Evolutionary conservation across 768 basidiomycete genomes (phyloP).

Genomic region (Cystobasidium ongulense): DNA sequence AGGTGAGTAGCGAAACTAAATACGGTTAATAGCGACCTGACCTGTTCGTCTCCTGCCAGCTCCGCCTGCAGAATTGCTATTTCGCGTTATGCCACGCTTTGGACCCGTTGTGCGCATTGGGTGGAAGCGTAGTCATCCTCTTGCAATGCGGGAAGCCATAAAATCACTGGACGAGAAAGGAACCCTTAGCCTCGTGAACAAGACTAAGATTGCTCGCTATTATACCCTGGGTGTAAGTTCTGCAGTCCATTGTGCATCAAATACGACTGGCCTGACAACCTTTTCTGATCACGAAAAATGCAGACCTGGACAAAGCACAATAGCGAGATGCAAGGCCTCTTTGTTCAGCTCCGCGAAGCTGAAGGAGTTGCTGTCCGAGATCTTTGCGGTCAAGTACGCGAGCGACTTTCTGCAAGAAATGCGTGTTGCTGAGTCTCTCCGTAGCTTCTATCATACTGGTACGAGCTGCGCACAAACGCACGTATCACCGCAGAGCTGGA

Average conservation of each 20-base stretch:
- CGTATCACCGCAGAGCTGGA: slow-evolving; percentile 22
- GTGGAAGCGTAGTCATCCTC: not conserved
- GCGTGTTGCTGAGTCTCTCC: not conserved
- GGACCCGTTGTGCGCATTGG: slow-evolving; percentile 11
- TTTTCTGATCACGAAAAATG: no score
- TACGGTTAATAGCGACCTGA: not conserved
- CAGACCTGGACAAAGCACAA: slow-evolving; percentile 27
- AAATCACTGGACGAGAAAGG: slow-evolving; percentile 15
- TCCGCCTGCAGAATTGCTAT: not conserved
- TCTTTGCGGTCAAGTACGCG: slow-evolving; percentile 11
- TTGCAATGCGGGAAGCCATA: slow-evolving; percentile 3
- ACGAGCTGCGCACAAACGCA: slow-evolving; percentile 4
- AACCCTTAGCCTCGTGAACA: not conserved
- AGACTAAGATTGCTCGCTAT: not conserved
- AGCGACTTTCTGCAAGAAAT: not conserved
- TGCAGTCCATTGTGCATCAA: no score
- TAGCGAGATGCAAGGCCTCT: slow-evolving; percentile 25
- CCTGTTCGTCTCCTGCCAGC: not conserved
- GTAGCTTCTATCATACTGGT: slow-evolving; percentile 12
- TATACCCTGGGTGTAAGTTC: not conserved
- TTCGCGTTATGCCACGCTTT: slow-evolving; percentile 17
- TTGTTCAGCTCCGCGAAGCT: slow-evolving; percentile 21
- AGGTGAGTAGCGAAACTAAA: not conserved
- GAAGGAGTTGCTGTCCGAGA: slow-evolving; percentile 18
- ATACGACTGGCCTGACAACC: no score